Percentiles rank a stretch among this genome's conserved stretches.
Evolutionary conservation across 2,329 filamentous ascomycete species (phyloP).

Genomic region (Grosmannia serpens): DNA sequence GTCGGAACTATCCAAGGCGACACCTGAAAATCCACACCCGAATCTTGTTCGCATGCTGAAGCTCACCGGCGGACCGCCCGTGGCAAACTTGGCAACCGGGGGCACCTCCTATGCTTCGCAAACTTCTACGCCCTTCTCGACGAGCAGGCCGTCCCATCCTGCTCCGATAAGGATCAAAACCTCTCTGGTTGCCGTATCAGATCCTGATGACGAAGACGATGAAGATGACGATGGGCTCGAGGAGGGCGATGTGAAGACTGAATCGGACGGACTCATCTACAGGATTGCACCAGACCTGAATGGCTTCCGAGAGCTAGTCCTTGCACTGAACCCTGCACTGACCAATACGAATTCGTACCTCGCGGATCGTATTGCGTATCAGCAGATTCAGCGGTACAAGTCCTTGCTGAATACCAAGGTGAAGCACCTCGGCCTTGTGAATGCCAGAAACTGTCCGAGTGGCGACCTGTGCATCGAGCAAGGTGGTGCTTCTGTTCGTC

Average conservation of each 20-base stretch:
- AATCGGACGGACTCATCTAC: slow-evolving; percentile 51
- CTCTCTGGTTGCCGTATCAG: slow-evolving; percentile 10
- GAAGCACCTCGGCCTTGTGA: slow-evolving; percentile 54
- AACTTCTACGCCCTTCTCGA: not conserved
- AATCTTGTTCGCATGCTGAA: slow-evolving; percentile 40
- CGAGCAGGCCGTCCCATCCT: not conserved
- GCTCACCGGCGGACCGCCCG: slow-evolving; percentile 41
- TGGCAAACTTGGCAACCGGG: slow-evolving; percentile 32
- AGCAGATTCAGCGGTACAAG: slow-evolving; percentile 72
- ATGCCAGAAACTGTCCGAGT: slow-evolving; percentile 43
- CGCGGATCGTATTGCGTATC: slow-evolving; percentile 69
- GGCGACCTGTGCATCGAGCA: slow-evolving; percentile 51
- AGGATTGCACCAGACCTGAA: slow-evolving; percentile 59
- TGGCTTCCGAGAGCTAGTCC: slow-evolving; percentile 67
- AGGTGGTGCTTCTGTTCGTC: slow-evolving; percentile 52
- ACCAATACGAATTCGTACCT: slow-evolving; percentile 45
- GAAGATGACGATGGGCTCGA: slow-evolving; percentile 48
- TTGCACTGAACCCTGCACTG: slow-evolving; percentile 62
- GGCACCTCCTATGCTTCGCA: slow-evolving; percentile 14
- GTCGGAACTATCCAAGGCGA: slow-evolving; percentile 36
- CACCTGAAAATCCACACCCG: slow-evolving; percentile 24
- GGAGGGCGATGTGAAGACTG: slow-evolving; percentile 49
- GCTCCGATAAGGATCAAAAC: slow-evolving; percentile 7
- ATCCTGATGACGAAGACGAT: slow-evolving; percentile 39
- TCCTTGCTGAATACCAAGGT: slow-evolving; percentile 57